These are phyloP conservation scores for Botrytis deweyae DNA, from an alignment of 2,329 filamentous ascomycete genomes.

Conservation along the genomic window DNA sequence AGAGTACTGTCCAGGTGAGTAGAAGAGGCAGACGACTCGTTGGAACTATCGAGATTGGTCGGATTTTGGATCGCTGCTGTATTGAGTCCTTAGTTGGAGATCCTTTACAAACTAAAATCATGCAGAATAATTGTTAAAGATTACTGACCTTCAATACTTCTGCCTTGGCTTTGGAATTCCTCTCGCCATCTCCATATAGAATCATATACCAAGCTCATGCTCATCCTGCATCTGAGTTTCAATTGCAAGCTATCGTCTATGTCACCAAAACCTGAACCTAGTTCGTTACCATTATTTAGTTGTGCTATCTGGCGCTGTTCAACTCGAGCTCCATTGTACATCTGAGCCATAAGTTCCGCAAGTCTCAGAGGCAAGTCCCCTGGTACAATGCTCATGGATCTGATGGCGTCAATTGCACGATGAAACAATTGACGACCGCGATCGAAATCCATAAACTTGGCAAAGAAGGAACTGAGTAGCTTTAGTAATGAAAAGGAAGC, in stretches of 20 bases:
- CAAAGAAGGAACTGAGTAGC: slow-evolving; percentile 74
- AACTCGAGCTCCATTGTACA: slow-evolving; percentile 65
- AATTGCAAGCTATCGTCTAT: slow-evolving; percentile 73
- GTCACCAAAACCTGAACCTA: slow-evolving; percentile 36
- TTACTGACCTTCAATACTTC: slow-evolving; percentile 66
- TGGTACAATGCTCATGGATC: slow-evolving; percentile 69
- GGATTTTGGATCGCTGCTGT: slow-evolving; percentile 75
- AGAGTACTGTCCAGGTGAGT: slow-evolving; percentile 63
- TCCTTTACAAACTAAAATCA: not conserved
- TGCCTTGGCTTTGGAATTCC: slow-evolving; percentile 70
- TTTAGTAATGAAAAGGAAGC: slow-evolving; percentile 76
- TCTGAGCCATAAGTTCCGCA: slow-evolving; percentile 82
- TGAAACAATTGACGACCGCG: slow-evolving; percentile 69
- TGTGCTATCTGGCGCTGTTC: slow-evolving; percentile 45
- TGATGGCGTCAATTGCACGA: slow-evolving; percentile 66
- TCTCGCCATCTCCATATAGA: slow-evolving; percentile 84
- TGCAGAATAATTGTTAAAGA: slow-evolving; percentile 24
- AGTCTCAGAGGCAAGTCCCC: slow-evolving; percentile 80
- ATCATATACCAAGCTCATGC: slow-evolving; percentile 82
- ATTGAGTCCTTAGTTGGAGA: slow-evolving; percentile 34
- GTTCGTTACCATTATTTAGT: slow-evolving; percentile 40
- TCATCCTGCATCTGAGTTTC: slow-evolving; percentile 79
- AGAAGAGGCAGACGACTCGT: slow-evolving; percentile 69
- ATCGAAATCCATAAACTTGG: slow-evolving; percentile 67
- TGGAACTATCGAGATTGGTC: slow-evolving; percentile 77